Base-by-base conservation (phyloP, 441 rosid species). In the Sinapis alba region DNA sequence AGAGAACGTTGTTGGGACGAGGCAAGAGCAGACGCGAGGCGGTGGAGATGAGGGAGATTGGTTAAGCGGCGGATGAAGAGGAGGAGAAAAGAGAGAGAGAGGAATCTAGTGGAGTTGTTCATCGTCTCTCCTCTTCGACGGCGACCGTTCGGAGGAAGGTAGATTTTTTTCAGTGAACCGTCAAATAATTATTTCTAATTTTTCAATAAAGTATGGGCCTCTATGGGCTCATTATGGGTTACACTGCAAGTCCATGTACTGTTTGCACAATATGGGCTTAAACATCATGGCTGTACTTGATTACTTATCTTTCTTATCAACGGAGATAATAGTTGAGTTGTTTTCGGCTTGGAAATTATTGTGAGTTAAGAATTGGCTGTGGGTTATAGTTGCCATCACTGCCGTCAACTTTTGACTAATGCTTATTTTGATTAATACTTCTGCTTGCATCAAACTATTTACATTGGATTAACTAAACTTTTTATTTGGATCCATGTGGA, bases 71-170 rank as follows among this genome's bases (percentile, higher is more conserved):
- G 87, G 68, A 24, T 74, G 63, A 68, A 68, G 20, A 27, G 30
- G 30, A 27, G 30, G 30, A 27, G 30, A 27, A 4, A 27, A 27
- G 72, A 62, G 88, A 87, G 85, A 64, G 82, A 53, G 75, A 93
- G 72, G 81, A 93, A 73, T 72, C 91, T 84, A 63, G 89, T 77
- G 79, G 89, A 80, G 82, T 81, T 81, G 66, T 89, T 84, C 97
- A 90, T 93, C 58, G 69, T 54, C 53, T 50, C 73, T 11, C 65
- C 59, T 54, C 73, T 47, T 41, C 75, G 26, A 15, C 47, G 70
- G 79, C 27, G 64, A 20, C 38, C 34, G 68, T 30, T 30, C 34
- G 34, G 34, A 2, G 34, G 9, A 30, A 7, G 30, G 6, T 27
- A 4, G 6, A 7, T 4, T 27, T 27, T 27, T 27, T 27, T 27